Percentiles rank a stretch among this genome's conserved stretches.
Evolutionary conservation across 2,329 filamentous ascomycete species (phyloP).

Genomic region (Cephalotrichum gorgonifer): DNA sequence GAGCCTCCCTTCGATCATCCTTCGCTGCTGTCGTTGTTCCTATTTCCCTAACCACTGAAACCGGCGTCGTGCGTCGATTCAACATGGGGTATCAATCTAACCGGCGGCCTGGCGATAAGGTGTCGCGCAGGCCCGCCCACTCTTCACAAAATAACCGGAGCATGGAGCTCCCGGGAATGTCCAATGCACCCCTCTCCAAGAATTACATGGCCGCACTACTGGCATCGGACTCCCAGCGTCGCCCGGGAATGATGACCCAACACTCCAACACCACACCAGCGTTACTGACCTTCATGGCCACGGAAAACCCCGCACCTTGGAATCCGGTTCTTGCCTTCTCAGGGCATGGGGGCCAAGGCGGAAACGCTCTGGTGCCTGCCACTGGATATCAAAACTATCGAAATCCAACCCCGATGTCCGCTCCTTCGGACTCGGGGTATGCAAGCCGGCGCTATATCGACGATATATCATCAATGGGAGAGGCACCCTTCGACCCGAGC

Average conservation of each 20-base stretch:
- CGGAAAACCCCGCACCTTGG: background rate
- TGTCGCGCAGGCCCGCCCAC: background rate
- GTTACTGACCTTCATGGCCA: background rate
- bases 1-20: too few species aligned
- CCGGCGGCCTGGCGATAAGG: background rate
- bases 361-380: background rate
- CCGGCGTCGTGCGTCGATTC: background rate
- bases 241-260: background rate
- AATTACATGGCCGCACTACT: background rate
- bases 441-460: background rate
- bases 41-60: background rate
- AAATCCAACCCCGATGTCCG: background rate
- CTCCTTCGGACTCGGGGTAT: slow-evolving; percentile 2
- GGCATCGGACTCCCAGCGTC: background rate
- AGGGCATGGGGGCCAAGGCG: background rate
- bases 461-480: background rate
- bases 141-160: background rate
- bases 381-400: background rate
- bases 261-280: background rate
- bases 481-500: background rate
- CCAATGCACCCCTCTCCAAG: background rate
- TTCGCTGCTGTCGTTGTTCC: too few species aligned
- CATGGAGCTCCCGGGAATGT: background rate
- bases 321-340: background rate
- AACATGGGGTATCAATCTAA: background rate